Base-by-base conservation (phyloP, 2,329 filamentous ascomycete genomes). In the Fusarium albidum region DNA sequence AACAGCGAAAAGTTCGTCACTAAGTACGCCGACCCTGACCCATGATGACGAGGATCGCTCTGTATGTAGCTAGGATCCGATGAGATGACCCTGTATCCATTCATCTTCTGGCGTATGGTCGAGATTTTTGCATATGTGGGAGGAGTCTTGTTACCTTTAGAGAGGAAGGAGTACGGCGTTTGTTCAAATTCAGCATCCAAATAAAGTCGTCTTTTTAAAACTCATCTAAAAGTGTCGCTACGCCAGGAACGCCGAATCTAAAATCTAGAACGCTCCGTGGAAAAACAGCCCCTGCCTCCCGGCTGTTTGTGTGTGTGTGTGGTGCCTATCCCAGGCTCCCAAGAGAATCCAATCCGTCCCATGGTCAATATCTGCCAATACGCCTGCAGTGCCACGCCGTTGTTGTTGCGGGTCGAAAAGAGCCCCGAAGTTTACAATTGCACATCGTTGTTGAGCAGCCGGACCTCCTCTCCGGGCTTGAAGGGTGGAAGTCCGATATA, bases 381-480 rank as follows among this genome's bases (percentile, higher is more conserved):
- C 65, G 65, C 65, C 65, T 55, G 56, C 48, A 63, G 59, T 61
- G 59, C 55, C 50, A 34, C 61, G 49, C 53, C 51, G 40, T 46
- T 41, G 45, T 59, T 18, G 39, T 63, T 55, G 55, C n/a, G n/a
- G n/a, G 43, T 62, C 52, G n/a, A 46, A 45, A 40, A 41, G 27
- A 27, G 43, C 34, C n/a, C 12, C 27, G 15, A 33, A n/a, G 17
- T 57, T 51, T 74, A 96, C 69, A 96, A 77, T 77, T 96, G 93
- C 53, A 92, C 85, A 68, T 91, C 86, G 63, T 96, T 91, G 73
- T 96, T 94, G 68, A 96, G 72, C 55, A 99, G 79, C 69, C 87
- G 83, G 43, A 98, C 92, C 77, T 98, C 92, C 79, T 99, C 93
- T 13, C 95, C 95, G 4, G 92, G 92, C 80, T 97, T 96, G 81